Evolutionary conservation across 2,329 filamentous ascomycete genomes (phyloP).

Genomic region (Leptographium procerum): DNA sequence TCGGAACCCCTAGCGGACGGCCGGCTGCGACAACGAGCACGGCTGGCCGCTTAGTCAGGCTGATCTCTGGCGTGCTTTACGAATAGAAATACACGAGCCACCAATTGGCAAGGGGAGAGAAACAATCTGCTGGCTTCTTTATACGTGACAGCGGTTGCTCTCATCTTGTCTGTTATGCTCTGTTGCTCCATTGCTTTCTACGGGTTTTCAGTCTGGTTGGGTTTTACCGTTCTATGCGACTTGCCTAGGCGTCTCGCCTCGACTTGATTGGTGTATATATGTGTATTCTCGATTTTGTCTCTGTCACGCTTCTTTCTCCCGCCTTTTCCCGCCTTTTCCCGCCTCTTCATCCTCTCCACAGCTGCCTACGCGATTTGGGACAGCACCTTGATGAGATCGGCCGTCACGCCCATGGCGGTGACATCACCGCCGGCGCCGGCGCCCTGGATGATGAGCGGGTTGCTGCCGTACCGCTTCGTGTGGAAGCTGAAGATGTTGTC

Average conservation of each 20-base stretch:
- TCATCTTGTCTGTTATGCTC: too few species aligned
- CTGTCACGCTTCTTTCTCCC: background rate
- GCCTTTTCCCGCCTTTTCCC: background rate
- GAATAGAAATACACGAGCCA: too few species aligned
- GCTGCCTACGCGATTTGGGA: slow-evolving; percentile 46
- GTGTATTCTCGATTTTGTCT: background rate
- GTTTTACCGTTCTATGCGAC: too few species aligned
- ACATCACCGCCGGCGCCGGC: slow-evolving; percentile 90
- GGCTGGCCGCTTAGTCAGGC: background rate
- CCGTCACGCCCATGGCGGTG: slow-evolving; percentile 95
- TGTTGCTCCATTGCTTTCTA: background rate
- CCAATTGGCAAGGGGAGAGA: too few species aligned
- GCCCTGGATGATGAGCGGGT: slow-evolving; percentile 88
- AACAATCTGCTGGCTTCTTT: too few species aligned
- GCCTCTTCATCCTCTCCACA: background rate
- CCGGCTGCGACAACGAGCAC: background rate
- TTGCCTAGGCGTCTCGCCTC: too few species aligned
- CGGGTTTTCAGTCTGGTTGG: background rate
- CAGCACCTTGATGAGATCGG: slow-evolving; percentile 81
- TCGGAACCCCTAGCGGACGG: background rate
- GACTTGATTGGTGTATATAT: background rate
- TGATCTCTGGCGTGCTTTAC: background rate
- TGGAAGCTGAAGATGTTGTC: slow-evolving; percentile 99
- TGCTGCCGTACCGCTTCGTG: slow-evolving; percentile 83
- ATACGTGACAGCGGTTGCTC: too few species aligned